Percentiles rank a stretch among this genome's conserved stretches.
phyloP scores from a whole-genome alignment of 2,329 filamentous ascomycete genomes.

The Colletotrichum cuscutae region DNA sequence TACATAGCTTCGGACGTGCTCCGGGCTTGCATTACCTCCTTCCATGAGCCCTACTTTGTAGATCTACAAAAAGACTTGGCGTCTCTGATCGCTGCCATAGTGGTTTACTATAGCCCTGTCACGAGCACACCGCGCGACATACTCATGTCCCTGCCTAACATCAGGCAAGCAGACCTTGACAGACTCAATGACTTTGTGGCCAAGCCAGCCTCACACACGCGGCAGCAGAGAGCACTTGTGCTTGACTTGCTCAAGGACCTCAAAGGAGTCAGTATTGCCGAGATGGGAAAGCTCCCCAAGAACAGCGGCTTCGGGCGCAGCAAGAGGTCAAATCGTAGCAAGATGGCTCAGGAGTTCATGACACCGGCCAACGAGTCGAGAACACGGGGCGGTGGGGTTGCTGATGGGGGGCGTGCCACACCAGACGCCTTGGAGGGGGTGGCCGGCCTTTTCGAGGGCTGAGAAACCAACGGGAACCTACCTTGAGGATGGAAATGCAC shows the following conservation, averaged over 20 bases:
- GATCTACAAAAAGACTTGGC: slow-evolving; percentile 95
- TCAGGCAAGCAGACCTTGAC: slow-evolving; percentile 75
- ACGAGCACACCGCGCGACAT: slow-evolving; percentile 79
- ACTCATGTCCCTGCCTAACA: slow-evolving; percentile 82
- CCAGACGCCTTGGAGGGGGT: slow-evolving; percentile 66
- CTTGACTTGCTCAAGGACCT: slow-evolving; percentile 87
- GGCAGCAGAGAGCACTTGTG: slow-evolving; percentile 83
- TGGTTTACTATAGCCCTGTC: slow-evolving; percentile 77
- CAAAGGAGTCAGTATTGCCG: slow-evolving; percentile 90
- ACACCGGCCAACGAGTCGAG: slow-evolving; percentile 48
- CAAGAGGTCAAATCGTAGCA: slow-evolving; percentile 61
- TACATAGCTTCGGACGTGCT: slow-evolving; percentile 92
- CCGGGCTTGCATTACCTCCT: slow-evolving; percentile 87
- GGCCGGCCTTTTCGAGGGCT: slow-evolving; percentile 60
- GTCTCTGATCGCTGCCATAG: slow-evolving; percentile 85
- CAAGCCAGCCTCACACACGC: slow-evolving; percentile 68
- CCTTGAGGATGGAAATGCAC: background rate
- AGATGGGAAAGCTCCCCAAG: slow-evolving; percentile 85
- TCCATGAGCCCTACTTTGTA: slow-evolving; percentile 96
- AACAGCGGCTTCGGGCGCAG: slow-evolving; percentile 52
- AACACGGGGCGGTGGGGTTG: slow-evolving; percentile 41
- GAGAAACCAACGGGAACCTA: slow-evolving; percentile 5
- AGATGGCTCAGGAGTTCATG: slow-evolving; percentile 76
- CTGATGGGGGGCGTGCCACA: slow-evolving; percentile 47
- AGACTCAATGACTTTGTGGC: slow-evolving; percentile 70